Evolutionary conservation across 768 basidiomycete species (phyloP).

Genomic region (Lactifluus hygrophoroides): DNA sequence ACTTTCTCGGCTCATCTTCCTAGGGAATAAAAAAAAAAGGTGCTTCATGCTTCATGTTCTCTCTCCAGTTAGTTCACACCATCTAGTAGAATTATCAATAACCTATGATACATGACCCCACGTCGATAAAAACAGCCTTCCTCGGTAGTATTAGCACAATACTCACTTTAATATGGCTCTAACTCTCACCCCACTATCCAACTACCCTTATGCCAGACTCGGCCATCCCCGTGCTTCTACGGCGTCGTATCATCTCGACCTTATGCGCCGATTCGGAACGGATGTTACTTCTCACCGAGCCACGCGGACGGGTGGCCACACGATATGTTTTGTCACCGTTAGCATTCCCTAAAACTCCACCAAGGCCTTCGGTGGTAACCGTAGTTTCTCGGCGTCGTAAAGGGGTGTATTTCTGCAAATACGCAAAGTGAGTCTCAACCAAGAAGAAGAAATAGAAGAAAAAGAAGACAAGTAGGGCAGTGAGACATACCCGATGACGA

Average conservation of each 20-base stretch:
- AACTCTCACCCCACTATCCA: conserved; percentile 7
- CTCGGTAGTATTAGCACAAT: background rate
- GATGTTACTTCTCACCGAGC: conserved; percentile 13
- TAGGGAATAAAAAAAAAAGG: background rate
- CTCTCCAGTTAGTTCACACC: background rate
- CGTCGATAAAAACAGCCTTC: background rate
- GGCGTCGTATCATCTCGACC: conserved; percentile 17
- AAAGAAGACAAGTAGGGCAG: background rate
- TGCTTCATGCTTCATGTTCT: background rate
- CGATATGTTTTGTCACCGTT: conserved; percentile 1
- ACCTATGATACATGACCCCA: background rate
- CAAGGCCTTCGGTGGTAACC: conserved; percentile 37
- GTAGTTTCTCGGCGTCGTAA: conserved; percentile 41
- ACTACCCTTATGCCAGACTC: conserved; percentile 9
- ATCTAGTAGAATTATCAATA: background rate
- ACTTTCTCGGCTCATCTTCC: background rate
- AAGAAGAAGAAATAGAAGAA: conserved; percentile 1
- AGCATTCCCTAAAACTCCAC: conserved; percentile 24
- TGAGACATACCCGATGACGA: conserved; percentile 7
- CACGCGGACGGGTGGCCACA: conserved; percentile 2
- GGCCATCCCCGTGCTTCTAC: conserved; percentile 17
- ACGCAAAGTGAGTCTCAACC: conserved; percentile 10
- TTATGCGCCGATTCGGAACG: conserved; percentile 24
- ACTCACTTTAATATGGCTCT: background rate
- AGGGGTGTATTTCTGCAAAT: conserved; percentile 26